A percentile compares a stretch with the other conserved stretches of the same genome.
phyloP scores from a whole-genome alignment of 2,329 filamentous ascomycete species.

The Aspergillus hiratsukae region DNA sequence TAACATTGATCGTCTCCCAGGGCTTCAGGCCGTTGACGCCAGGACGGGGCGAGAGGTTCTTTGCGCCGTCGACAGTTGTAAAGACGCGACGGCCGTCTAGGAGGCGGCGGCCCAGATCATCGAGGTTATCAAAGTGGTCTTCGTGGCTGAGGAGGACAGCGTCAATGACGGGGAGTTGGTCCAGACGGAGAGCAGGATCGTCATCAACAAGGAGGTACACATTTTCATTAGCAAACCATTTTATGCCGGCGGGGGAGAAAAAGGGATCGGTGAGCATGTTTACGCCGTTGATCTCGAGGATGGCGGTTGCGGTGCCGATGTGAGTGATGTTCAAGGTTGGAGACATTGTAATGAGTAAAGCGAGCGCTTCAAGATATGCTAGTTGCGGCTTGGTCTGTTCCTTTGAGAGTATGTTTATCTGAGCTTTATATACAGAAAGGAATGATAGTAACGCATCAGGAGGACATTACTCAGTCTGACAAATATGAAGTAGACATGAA shows the following conservation, averaged over 20 bases:
- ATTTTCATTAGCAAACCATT: constrained; percentile 21
- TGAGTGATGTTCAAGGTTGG: constrained; percentile 37
- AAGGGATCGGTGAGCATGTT: constrained; percentile 46
- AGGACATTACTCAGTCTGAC: too few relatives aligned
- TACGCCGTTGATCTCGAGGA: constrained; percentile 41
- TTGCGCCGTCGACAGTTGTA: constrained; percentile 44
- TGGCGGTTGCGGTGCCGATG: constrained; percentile 48
- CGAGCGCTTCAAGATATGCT: too few relatives aligned
- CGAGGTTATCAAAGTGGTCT: constrained; percentile 50
- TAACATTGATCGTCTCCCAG: constrained; percentile 34
- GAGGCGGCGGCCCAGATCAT: constrained; percentile 43
- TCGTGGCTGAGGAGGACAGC: constrained; percentile 49
- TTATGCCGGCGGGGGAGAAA: constrained; percentile 40
- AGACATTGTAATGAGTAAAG: too few relatives aligned
- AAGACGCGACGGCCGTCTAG: constrained; percentile 46
- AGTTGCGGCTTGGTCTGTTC: too few relatives aligned
- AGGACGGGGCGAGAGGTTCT: constrained; percentile 42
- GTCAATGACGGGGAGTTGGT: constrained; percentile 44
- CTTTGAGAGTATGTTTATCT: too few relatives aligned
- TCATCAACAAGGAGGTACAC: constrained; percentile 24
- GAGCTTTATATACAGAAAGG: too few relatives aligned
- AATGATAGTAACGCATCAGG: too few relatives aligned
- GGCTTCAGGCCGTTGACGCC: constrained; percentile 38
- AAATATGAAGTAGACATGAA: too few relatives aligned
- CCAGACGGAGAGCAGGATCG: constrained; percentile 35